Evolutionary conservation across 1,284 basidiomycete genomes (phyloP), one percentile per base, ranked within the genome.

Genomic region (Irpex sp.): DNA sequence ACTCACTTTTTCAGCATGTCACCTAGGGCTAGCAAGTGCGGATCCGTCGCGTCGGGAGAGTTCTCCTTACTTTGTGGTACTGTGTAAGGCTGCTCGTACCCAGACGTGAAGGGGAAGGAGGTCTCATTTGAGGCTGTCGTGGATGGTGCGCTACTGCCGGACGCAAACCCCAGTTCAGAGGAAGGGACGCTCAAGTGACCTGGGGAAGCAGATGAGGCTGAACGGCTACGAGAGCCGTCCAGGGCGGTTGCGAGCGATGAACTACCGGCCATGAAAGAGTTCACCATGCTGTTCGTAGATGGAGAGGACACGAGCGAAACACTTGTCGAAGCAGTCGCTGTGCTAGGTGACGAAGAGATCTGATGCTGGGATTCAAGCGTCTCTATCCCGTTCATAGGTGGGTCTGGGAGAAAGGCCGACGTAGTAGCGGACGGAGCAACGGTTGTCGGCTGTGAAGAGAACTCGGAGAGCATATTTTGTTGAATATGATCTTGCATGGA

Each of bases 251-350:
- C 73, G 56, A 78, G 70, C 31, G 78, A 74, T 7, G 76, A 72
- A 19, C 75, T 66, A 19, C 71, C 71, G 31, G 73, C 70, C 5
- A 73, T 61, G 62, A 73, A 80, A 6, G 71, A 65, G 31, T 31
- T 59, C 47, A 71, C 64, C 60, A 78, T 63, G 66, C 75, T 73
- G 54, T 74, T 72, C 37, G 76, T 61, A 37, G 74, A 69, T 47
- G 84, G 81, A 2, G 83, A 83, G 8, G 83, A 79, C 7, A 73
- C 67, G 59, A 76, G 75, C 3, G 79, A 78, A 58, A 73, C 70
- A 57, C 69, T 72, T 73, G 74, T 74, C 72, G 83, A 73, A 66
- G 76, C 69, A 66, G 81, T 70, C 68, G 75, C 67, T 69, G 78
- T 68, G 73, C 75, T 74, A 26, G 82, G 80, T 37, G 82, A 78